Percentiles rank a stretch among this genome's conserved stretches.
Evolutionary conservation across 2,329 filamentous ascomycete species (phyloP).

Genomic region (Dactylellina leptospora): DNA sequence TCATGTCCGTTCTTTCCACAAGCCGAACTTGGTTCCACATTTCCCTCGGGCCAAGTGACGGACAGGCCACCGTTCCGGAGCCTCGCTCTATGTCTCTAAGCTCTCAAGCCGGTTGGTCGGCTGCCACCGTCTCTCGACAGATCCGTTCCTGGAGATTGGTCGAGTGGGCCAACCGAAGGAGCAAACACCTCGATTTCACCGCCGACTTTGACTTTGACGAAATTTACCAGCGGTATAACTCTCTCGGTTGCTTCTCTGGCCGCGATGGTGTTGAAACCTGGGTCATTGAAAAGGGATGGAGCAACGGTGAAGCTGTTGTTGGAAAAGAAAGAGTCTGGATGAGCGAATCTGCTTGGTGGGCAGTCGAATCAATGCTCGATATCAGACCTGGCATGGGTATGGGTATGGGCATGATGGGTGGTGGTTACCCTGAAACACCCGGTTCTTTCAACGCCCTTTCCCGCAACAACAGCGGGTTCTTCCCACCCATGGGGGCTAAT

Average conservation of each 20-base stretch:
- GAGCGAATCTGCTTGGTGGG: constrained; percentile 94
- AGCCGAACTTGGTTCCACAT: constrained; percentile 97
- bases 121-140: constrained; percentile 89
- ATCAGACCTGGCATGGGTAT: constrained; percentile 60
- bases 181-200: constrained; percentile 91
- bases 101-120: constrained; percentile 80
- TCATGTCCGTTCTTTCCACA: constrained; percentile 76
- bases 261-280: constrained; percentile 92
- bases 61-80: constrained; percentile 66
- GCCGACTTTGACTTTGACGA: constrained; percentile 96
- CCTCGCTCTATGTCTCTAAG: constrained; percentile 75
- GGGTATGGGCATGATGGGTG: constrained; percentile 23
- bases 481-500: constrained; percentile 68
- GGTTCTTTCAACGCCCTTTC: constrained; percentile 38
- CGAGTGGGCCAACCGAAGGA: constrained; percentile 95
- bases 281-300: constrained; percentile 95
- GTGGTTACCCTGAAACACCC: constrained; percentile 70
- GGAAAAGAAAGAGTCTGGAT: constrained; percentile 95
- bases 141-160: constrained; percentile 91
- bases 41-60: constrained; percentile 88
- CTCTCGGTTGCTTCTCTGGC: constrained; percentile 86
- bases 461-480: constrained; percentile 70
- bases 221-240: constrained; percentile 82
- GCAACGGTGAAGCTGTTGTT: constrained; percentile 92
- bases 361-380: constrained; percentile 95